Percentiles rank a stretch among this genome's conserved stretches.
Conservation (phyloP, 148 eudicot genomes). For the Simmondsia chinensis region DNA sequence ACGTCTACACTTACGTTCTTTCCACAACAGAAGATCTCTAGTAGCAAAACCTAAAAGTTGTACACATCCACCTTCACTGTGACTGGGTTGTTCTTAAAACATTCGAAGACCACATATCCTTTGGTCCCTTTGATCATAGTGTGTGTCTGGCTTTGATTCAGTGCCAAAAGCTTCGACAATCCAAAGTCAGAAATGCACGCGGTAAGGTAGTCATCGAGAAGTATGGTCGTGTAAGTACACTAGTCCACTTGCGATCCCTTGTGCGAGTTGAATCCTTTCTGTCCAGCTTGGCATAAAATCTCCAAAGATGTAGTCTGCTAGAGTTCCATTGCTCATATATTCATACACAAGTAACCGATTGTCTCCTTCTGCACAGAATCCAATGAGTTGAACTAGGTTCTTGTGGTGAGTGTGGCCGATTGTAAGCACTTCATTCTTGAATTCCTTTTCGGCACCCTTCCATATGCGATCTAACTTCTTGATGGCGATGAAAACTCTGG, state of each 20-base stretch:
- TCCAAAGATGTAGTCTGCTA: constrained; percentile 20
- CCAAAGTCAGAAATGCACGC: constrained; percentile 44
- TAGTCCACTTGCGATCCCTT: constrained; percentile 23
- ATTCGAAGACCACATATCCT: constrained; percentile 53
- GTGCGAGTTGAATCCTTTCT: constrained; percentile 7
- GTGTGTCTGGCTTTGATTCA: constrained; percentile 26
- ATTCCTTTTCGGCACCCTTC: constrained; percentile 34
- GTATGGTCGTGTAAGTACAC: constrained; percentile 30
- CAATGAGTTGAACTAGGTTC: constrained; percentile 24
- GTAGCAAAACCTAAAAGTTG: constrained; percentile 9
- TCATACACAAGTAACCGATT: constrained; percentile 22
- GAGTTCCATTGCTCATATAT: constrained; percentile 24
- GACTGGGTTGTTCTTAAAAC: constrained; percentile 21
- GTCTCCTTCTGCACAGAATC: constrained; percentile 25
- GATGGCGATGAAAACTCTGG: no score
- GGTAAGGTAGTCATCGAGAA: constrained; percentile 25
- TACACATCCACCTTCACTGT: constrained; percentile 13
- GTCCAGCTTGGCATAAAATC: constrained; percentile 18
- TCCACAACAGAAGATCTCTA: constrained; percentile 15
- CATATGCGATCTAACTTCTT: no score
- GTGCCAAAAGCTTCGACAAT: constrained; percentile 33
- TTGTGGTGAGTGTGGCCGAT: constrained; percentile 24
- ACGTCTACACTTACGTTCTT: constrained; percentile 1
- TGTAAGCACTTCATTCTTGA: constrained; percentile 15
- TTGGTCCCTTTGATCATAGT: constrained; percentile 38